These are phyloP conservation scores for Myrmaecium sp. DNA, from an alignment of 2,329 filamentous ascomycete species.

Conservation along the genomic window DNA sequence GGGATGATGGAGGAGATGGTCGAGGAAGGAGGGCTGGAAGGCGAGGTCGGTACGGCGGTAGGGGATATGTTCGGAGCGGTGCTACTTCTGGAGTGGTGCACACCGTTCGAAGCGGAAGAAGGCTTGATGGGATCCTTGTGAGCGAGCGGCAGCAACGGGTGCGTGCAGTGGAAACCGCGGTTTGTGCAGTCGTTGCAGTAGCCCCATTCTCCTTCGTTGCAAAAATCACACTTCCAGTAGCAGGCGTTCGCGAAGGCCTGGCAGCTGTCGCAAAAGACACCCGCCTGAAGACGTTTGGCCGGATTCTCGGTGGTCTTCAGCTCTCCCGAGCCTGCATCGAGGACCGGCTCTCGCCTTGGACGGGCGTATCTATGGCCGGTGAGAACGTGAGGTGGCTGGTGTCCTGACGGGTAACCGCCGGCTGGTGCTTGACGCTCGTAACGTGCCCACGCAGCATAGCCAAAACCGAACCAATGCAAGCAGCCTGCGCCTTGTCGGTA, in stretches of 20 bases:
- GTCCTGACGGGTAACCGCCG: constrained; percentile 22
- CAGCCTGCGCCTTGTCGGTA: constrained; percentile 66
- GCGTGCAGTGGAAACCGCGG: constrained; percentile 62
- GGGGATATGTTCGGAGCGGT: constrained; percentile 5
- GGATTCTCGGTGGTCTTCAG: constrained; percentile 49
- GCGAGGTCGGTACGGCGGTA: constrained; percentile 8
- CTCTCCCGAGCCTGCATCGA: constrained; percentile 6
- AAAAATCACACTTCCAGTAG: constrained; percentile 76
- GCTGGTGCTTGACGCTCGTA: constrained; percentile 36
- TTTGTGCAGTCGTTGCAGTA: constrained; percentile 83
- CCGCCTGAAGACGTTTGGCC: constrained; percentile 49
- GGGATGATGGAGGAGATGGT: constrained; percentile 18
- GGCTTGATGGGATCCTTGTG: constrained; percentile 33
- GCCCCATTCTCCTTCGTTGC: constrained; percentile 89
- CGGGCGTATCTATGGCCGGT: constrained; percentile 27
- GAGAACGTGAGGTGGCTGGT: constrained; percentile 36
- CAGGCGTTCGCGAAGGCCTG: constrained; percentile 58
- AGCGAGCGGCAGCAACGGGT: constrained; percentile 60
- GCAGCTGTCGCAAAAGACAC: constrained; percentile 73
- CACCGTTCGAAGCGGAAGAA: constrained; percentile 1
- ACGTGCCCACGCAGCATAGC: constrained; percentile 48
- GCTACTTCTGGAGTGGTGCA: constrained; percentile 4
- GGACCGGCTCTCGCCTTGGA: constrained; percentile 7
- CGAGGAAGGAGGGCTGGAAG: constrained; percentile 15
- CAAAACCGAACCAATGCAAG: constrained; percentile 77